Conservation (phyloP, 1,284 basidiomycete species). For the Melampsora occidentalis region DNA sequence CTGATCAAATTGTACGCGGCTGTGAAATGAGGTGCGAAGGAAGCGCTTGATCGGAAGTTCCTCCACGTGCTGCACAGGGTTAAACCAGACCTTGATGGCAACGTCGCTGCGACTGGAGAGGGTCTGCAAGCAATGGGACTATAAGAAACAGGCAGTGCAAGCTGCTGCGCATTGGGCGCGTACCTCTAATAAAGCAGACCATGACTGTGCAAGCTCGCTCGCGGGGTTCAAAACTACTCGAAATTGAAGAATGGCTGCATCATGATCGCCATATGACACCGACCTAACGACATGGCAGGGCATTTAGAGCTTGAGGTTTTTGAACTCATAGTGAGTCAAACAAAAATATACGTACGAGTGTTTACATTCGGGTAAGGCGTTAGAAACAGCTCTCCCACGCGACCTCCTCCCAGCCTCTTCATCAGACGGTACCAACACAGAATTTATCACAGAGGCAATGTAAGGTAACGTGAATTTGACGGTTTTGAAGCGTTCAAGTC, state of each 20-base stretch:
- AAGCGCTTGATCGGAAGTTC: conserved; percentile 91
- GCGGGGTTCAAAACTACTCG: conserved; percentile 78
- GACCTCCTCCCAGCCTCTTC: not conserved
- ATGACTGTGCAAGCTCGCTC: conserved; percentile 77
- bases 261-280: conserved; percentile 67
- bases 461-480: conserved; percentile 7
- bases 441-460: conserved; percentile 28
- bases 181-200: conserved; percentile 74
- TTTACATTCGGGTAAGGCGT: conserved; percentile 13
- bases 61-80: conserved; percentile 62
- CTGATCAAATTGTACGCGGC: conserved; percentile 65
- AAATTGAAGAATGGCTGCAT: conserved; percentile 68
- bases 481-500: not conserved
- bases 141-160: not conserved
- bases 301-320: not conserved
- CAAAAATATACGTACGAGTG: conserved; percentile 30
- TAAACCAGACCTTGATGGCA: conserved; percentile 70
- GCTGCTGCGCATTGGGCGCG: not conserved
- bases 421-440: conserved; percentile 27
- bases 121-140: conserved; percentile 50
- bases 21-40: conserved; percentile 73
- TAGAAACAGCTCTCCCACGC: conserved; percentile 7
- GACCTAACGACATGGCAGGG: conserved; percentile 56
- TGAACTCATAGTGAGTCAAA: not conserved
- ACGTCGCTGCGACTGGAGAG: conserved; percentile 57